Conservation (phyloP, 2,329 filamentous ascomycete species). For the Colletotrichum kahawae region DNA sequence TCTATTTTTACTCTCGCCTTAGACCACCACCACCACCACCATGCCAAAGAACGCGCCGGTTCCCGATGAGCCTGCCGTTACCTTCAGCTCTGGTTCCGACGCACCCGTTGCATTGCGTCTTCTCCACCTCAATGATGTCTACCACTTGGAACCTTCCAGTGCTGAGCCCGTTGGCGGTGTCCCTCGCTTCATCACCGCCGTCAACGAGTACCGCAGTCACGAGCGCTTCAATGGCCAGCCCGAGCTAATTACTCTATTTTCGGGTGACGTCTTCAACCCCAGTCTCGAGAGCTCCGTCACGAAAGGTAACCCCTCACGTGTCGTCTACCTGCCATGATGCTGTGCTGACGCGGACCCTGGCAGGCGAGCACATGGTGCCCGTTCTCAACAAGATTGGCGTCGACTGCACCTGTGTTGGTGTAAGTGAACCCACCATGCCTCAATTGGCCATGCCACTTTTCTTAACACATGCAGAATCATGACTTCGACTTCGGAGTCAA, state of each 20-base stretch:
- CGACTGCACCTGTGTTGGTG: constrained; percentile 81
- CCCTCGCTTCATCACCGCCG: constrained; percentile 78
- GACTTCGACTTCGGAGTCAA: constrained; percentile 90
- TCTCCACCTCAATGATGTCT: constrained; percentile 93
- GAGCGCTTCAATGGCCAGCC: constrained; percentile 67
- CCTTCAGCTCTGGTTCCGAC: constrained; percentile 33
- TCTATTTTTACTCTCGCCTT: not conserved
- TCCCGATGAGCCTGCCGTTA: constrained; percentile 26
- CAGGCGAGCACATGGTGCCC: constrained; percentile 84
- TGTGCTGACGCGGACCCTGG: not conserved
- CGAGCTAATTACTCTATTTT: constrained; percentile 79
- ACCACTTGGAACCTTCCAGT: constrained; percentile 79
- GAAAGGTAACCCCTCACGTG: constrained; percentile 61
- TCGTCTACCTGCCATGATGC: not conserved
- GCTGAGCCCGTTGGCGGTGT: constrained; percentile 85
- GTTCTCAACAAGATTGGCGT: constrained; percentile 80
- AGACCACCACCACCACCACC: not conserved
- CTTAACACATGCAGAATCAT: constrained; percentile 68
- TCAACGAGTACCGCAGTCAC: constrained; percentile 74
- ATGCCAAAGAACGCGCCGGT: constrained; percentile 21
- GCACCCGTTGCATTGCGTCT: constrained; percentile 74
- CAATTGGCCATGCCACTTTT: constrained; percentile 10
- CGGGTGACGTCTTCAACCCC: constrained; percentile 91
- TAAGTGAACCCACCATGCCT: constrained; percentile 46
- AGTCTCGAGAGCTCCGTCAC: constrained; percentile 88